Conservation (phyloP, 805 yeast genomes). For the Lipomyces chichibuensis region DNA sequence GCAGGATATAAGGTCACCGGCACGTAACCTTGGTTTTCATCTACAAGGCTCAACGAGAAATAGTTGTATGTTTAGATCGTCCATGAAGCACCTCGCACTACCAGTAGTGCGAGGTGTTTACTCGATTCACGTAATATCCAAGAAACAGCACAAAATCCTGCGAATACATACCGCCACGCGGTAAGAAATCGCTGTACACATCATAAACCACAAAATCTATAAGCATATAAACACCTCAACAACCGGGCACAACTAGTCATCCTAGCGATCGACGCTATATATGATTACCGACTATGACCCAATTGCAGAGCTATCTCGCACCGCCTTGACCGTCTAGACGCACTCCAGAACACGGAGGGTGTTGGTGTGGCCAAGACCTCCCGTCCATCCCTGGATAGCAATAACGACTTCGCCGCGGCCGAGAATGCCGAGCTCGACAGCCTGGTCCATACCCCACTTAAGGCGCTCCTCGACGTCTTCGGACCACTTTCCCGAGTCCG, state of each 20-base stretch:
- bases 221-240: not conserved
- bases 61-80: not conserved
- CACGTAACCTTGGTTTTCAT: not conserved
- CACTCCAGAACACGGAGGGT: constrained; percentile 83
- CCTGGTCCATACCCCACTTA: constrained; percentile 89
- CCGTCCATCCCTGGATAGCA: constrained; percentile 98
- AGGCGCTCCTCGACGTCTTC: constrained; percentile 95
- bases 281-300: not conserved
- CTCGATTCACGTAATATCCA: not conserved
- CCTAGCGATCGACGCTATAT: not conserved
- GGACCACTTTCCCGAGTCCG: constrained; percentile 78
- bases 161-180: not conserved
- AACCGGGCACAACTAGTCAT: not conserved
- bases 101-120: constrained; percentile 2
- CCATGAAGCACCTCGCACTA: constrained; percentile 2
- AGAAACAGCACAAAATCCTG: not conserved
- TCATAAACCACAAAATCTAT: not conserved
- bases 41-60: not conserved
- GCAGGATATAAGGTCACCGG: no score
- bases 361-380: constrained; percentile 98
- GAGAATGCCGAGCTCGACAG: constrained; percentile 82
- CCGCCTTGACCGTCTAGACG: constrained; percentile 11
- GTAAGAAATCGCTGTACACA: not conserved
- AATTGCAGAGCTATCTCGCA: not conserved
- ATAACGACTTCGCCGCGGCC: constrained; percentile 85